Evolutionary conservation across 2,329 filamentous ascomycete genomes (phyloP).

Genomic region (Periconia macrospinosa): DNA sequence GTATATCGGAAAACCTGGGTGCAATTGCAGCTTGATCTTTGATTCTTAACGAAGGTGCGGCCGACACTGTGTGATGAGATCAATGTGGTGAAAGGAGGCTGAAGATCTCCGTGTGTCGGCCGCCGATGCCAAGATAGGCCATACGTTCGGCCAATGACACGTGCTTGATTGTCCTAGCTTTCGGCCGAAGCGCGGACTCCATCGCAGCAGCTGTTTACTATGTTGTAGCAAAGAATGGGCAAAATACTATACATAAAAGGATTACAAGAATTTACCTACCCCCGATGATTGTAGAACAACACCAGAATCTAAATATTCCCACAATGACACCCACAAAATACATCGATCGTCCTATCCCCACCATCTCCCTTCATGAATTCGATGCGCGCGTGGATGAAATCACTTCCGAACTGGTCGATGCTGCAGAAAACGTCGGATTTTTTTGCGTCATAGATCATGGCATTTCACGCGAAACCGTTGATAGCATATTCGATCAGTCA

Average conservation of each 20-base stretch:
- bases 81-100: not conserved
- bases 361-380: constrained; percentile 58
- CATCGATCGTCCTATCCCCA: constrained; percentile 15
- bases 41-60: not conserved
- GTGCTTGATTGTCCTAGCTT: not conserved
- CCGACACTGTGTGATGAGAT: not conserved
- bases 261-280: not conserved
- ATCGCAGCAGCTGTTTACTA: not conserved
- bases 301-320: constrained; percentile 6
- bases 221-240: not conserved
- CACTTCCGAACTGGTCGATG: constrained; percentile 54
- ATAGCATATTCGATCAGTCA: constrained; percentile 55
- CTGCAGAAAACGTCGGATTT: constrained; percentile 63
- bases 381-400: constrained; percentile 57
- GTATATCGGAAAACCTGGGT: not conserved
- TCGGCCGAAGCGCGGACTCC: not conserved
- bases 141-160: not conserved
- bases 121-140: not conserved
- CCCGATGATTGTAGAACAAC: not conserved
- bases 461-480: constrained; percentile 53
- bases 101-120: not conserved
- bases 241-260: not conserved
- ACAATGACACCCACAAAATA: constrained; percentile 21
- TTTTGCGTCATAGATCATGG: constrained; percentile 61
- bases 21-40: not conserved